phyloP scores from a whole-genome alignment of 495 filamentous ascomycete species.

The Sphaerosporella brunnea region DNA sequence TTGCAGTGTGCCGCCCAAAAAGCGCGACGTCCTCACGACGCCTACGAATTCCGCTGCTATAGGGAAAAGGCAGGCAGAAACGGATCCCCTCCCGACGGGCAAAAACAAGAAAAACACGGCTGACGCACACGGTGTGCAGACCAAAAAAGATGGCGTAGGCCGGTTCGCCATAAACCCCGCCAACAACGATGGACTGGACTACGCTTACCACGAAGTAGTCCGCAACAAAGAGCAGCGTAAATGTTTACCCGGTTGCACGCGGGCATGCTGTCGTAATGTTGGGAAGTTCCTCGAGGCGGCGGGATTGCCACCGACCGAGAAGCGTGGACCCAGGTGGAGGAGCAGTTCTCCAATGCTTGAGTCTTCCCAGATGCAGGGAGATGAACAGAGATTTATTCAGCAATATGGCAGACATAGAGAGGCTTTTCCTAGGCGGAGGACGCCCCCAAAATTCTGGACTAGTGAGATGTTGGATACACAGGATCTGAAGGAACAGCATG shows the following conservation, averaged over 20 bases:
- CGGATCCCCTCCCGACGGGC: constrained; percentile 5
- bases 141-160: neutral
- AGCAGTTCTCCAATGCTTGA: constrained; percentile 1
- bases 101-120: constrained; percentile 16
- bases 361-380: constrained; percentile 35
- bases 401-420: constrained; percentile 59
- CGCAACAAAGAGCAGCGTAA: constrained; percentile 56
- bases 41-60: neutral
- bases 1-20: constrained; percentile 13
- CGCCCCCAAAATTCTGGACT: constrained; percentile 80
- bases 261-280: constrained; percentile 29
- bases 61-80: neutral
- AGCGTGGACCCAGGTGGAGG: constrained; percentile 20
- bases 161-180: constrained; percentile 78
- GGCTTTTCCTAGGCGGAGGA: constrained; percentile 45
- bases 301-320: constrained; percentile 12
- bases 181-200: constrained; percentile 52
- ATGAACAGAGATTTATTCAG: constrained; percentile 48
- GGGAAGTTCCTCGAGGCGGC: constrained; percentile 19
- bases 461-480: constrained; percentile 75
- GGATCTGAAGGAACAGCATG: constrained; percentile 44
- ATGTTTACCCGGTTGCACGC: constrained; percentile 60
- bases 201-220: constrained; percentile 58
- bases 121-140: neutral
- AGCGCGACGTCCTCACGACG: constrained; percentile 1